These are phyloP conservation scores for Ambrosia artemisiifolia DNA, from an alignment of 129 eudicot genomes.

Conservation along the genomic window DNA sequence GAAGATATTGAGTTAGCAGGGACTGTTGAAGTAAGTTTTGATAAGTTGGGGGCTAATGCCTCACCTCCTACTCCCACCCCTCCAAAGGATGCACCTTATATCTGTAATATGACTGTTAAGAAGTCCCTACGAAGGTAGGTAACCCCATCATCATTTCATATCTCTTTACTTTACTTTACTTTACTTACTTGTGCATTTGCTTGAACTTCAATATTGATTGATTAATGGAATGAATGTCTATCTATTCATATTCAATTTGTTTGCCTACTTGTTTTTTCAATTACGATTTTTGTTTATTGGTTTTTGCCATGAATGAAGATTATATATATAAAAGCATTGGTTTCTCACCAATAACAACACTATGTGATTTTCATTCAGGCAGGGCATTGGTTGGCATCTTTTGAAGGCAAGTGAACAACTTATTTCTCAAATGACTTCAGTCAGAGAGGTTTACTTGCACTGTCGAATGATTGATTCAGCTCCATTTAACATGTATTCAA, in stretches of 20 bases:
- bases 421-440: constrained; percentile 65
- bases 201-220: no score
- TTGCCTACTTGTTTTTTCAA: no score
- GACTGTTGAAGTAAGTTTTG: constrained; percentile 81
- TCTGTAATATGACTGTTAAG: constrained; percentile 87
- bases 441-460: constrained; percentile 79
- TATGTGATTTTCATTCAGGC: constrained; percentile 46
- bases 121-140: constrained; percentile 85
- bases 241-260: no score
- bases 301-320: no score
- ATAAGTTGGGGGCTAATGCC: constrained; percentile 75
- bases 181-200: not conserved
- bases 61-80: constrained; percentile 86
- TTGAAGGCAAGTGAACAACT: constrained; percentile 93
- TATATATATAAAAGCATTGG: no score
- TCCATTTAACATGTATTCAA: constrained; percentile 87
- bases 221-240: no score
- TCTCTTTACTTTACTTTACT: not conserved
- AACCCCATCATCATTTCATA: not conserved
- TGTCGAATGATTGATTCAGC: constrained; percentile 90
- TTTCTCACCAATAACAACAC: no score
- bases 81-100: constrained; percentile 74
- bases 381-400: constrained; percentile 97
- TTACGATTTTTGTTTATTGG: no score
- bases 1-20: constrained; percentile 70